Evolutionary conservation across 768 basidiomycete species (phyloP), one percentile per base, ranked within the genome.

Genomic region (Lentinula aciculospora): DNA sequence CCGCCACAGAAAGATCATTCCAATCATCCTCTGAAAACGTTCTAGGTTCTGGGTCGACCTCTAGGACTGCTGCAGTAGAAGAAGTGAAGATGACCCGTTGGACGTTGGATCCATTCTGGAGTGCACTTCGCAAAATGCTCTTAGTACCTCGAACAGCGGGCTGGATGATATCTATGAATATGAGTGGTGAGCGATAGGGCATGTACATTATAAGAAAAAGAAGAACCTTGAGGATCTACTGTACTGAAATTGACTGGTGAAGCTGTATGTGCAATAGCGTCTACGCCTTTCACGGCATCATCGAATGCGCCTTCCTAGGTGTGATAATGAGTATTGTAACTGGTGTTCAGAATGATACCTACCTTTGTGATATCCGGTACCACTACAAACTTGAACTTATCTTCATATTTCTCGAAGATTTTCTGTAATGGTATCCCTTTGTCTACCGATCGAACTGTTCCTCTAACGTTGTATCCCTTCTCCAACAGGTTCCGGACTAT

Each of bases 361-460:
- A 81, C 81, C 71, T 76, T 66, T 6, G 74, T 74, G 60, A 93
- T 87, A 64, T 94, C 90, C 46, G 81, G 76, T 0, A 93, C 88
- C 21, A 90, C 70, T 17, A 81, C 81, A 42, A 84, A 67, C 61
- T 88, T 84, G 61, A 91, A 81, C 47, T 75, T 79, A 60, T 81
- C 79, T 0, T 81, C 84, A 57, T 78, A 79, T 0, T 71, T 65
- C 13, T 75, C 72, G 68, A 89, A 87, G 50, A 76, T 59, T 23
- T 85, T 72, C 55, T 72, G 69, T 58, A 92, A 70, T 63, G 81
- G 80, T 1, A 76, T 68, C 1, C 81, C 83, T 67, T 91, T 92
- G n/a, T 71, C 72, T 9, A 66, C 64, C 1, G 81, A 81, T 13
- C 91, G 81, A 5, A 88, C 88, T 0, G 87, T 84, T 0, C 84